Evolutionary conservation across 2,329 filamentous ascomycete genomes (phyloP).

Genomic region (Exophiala spinifera): DNA sequence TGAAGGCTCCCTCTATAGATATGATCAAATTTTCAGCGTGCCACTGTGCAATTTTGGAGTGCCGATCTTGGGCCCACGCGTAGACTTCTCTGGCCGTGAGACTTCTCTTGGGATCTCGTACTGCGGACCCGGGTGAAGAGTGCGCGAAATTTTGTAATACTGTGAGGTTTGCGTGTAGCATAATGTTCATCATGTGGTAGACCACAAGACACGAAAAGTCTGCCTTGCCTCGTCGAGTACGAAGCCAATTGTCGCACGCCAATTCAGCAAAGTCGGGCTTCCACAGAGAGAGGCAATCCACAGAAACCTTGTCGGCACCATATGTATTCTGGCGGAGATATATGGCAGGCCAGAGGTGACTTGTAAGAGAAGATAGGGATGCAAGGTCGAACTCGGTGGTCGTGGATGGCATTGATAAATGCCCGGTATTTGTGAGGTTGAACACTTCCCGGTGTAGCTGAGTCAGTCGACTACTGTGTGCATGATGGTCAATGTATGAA

Average conservation of each 20-base stretch:
- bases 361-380: slow-evolving; percentile 2
- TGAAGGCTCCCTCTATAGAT: slow-evolving; percentile 6
- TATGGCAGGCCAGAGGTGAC: slow-evolving; percentile 4
- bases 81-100: slow-evolving; percentile 4
- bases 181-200: slow-evolving; percentile 19
- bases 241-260: slow-evolving; percentile 14
- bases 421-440: background rate
- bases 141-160: slow-evolving; percentile 18
- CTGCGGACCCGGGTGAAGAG: slow-evolving; percentile 10
- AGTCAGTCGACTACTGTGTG: background rate
- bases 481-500: slow-evolving; percentile 2
- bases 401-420: background rate
- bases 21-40: slow-evolving; percentile 15
- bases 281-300: slow-evolving; percentile 9
- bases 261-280: slow-evolving; percentile 9
- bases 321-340: slow-evolving; percentile 15
- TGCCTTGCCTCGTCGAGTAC: background rate
- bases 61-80: slow-evolving; percentile 6
- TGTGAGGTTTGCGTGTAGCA: slow-evolving; percentile 15
- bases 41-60: slow-evolving; percentile 15
- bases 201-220: slow-evolving; percentile 2
- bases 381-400: slow-evolving; percentile 1
- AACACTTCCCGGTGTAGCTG: background rate
- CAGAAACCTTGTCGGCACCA: slow-evolving; percentile 4
- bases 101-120: slow-evolving; percentile 15